These are phyloP conservation scores for Trichoderma sp. DNA, from an alignment of 2,329 filamentous ascomycete species.

Conservation along the genomic window DNA sequence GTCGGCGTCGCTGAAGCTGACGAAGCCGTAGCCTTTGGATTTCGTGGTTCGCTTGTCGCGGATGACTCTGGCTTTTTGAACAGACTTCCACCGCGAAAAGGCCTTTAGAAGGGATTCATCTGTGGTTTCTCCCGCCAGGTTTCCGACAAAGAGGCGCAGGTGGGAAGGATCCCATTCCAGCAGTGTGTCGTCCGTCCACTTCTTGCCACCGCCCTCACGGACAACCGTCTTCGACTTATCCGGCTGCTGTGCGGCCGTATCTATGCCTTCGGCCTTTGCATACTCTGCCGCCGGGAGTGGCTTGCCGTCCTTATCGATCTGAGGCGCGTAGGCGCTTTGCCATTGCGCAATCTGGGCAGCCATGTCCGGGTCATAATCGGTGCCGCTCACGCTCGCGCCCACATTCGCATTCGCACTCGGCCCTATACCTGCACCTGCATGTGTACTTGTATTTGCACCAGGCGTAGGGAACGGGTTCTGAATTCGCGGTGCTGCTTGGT, in stretches of 20 bases:
- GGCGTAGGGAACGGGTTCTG: slow-evolving; percentile 78
- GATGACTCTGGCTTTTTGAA: slow-evolving; percentile 90
- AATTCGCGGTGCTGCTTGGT: slow-evolving; percentile 66
- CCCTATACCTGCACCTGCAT: slow-evolving; percentile 36
- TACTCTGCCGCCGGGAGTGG: slow-evolving; percentile 34
- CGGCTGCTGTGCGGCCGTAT: slow-evolving; percentile 46
- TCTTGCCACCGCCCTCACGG: slow-evolving; percentile 85
- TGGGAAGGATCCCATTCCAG: slow-evolving; percentile 96
- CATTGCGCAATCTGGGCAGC: slow-evolving; percentile 92
- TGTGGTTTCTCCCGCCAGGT: slow-evolving; percentile 94
- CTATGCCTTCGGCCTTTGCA: slow-evolving; percentile 41
- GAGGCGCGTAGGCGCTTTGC: slow-evolving; percentile 82
- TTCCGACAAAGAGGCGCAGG: slow-evolving; percentile 93
- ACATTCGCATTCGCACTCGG: neutral
- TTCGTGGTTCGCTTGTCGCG: slow-evolving; percentile 96
- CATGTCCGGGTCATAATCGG: slow-evolving; percentile 72
- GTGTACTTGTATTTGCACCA: slow-evolving; percentile 38
- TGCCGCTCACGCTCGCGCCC: slow-evolving; percentile 28
- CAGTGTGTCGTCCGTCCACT: slow-evolving; percentile 84
- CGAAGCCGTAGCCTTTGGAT: slow-evolving; percentile 94
- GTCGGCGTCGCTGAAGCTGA: slow-evolving; percentile 92
- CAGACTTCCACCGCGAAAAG: slow-evolving; percentile 82
- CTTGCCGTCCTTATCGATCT: slow-evolving; percentile 44
- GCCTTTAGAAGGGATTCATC: slow-evolving; percentile 95
- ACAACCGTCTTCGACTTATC: slow-evolving; percentile 83